Base-by-base conservation (phyloP, 2,329 filamentous ascomycete species). In the Raffaelea deltoideospora region DNA sequence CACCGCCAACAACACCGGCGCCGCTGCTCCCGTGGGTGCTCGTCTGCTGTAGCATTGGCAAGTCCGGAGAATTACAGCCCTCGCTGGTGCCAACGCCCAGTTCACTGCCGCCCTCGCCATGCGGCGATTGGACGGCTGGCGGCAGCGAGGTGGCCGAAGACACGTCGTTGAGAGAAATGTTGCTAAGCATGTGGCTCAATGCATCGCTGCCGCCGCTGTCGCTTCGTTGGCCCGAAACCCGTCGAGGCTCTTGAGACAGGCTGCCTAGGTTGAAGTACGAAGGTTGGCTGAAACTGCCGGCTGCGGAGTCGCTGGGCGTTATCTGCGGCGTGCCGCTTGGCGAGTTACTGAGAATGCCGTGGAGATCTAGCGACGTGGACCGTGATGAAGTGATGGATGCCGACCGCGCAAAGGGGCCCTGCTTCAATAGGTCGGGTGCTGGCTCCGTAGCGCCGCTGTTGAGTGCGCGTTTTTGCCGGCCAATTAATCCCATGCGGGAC, bases 401-500 rank as follows among this genome's bases (percentile, higher is more conserved):
- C 5, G 84, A 80, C 36, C 86, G 76, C 39, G 79, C 82, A 58
- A 96, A 96, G 0, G 88, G 85, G 0, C 88, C 87, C 49, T 90
- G 78, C 53, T 93, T 95, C 31, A 96, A 69, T 11, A 98, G 64
- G 59, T 98, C 92, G 1, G 90, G 90, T 1, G 79, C 86, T n/a
- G 79, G 76, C 45, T 98, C 88, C 23, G 76, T 75, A 21, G 76
- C 65, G 52, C 69, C 72, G 61, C 70, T 77, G 52, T 79, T 90
- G 33, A 95, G 66, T 18, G 88, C 85, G 49, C 90, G 77, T 63
- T 98, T 96, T 59, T 98, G 90, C 49, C 90, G 82, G 41, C 90
- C 90, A 42, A 98, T 82, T 44, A 98, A 65, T 53, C 90, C 92
- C 88, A 98, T 96, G 21, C 90, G 78, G 11, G 90, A 98, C 20